Percentiles rank a stretch among this genome's conserved stretches.
phyloP scores from a whole-genome alignment of 495 filamentous ascomycete genomes.

The Apiosordaria backusii region DNA sequence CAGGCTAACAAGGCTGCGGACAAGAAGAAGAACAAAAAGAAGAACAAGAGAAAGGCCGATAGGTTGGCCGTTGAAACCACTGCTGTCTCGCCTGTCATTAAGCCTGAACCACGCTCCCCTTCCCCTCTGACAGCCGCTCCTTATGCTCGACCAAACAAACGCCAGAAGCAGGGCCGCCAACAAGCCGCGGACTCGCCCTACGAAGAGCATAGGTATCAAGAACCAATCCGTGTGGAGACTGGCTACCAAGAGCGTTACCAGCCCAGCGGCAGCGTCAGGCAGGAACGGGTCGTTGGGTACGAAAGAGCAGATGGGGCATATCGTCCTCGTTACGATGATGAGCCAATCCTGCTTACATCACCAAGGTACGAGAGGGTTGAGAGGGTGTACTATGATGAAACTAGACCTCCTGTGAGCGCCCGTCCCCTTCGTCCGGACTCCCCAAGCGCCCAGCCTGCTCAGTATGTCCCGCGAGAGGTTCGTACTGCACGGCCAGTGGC shows the following conservation, averaged over 20 bases:
- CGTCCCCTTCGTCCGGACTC: constrained; percentile 44
- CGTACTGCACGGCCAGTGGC: constrained; percentile 56
- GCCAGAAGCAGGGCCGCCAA: constrained; percentile 50
- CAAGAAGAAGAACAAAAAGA: constrained; percentile 46
- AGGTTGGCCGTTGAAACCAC: constrained; percentile 34
- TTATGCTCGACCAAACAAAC: constrained; percentile 48
- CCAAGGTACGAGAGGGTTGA: constrained; percentile 38
- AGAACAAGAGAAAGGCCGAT: constrained; percentile 49
- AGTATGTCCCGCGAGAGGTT: constrained; percentile 41
- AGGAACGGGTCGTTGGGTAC: constrained; percentile 29
- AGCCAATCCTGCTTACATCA: constrained; percentile 23
- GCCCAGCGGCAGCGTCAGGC: constrained; percentile 20
- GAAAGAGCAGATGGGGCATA: constrained; percentile 23
- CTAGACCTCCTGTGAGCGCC: constrained; percentile 42
- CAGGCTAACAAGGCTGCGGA: constrained; percentile 38
- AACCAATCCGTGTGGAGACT: constrained; percentile 23
- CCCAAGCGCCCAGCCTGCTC: constrained; percentile 46
- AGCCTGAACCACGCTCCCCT: constrained; percentile 81
- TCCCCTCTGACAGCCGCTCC: constrained; percentile 62
- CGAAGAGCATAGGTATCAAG: constrained; percentile 41
- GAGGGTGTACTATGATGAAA: constrained; percentile 37
- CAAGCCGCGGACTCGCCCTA: constrained; percentile 39
- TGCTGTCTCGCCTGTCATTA: constrained; percentile 61
- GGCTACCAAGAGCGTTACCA: constrained; percentile 27
- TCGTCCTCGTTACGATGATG: constrained; percentile 20